phyloP scores from a whole-genome alignment of 2,329 filamentous ascomycete genomes.

The Apiospora kogelbergensis region DNA sequence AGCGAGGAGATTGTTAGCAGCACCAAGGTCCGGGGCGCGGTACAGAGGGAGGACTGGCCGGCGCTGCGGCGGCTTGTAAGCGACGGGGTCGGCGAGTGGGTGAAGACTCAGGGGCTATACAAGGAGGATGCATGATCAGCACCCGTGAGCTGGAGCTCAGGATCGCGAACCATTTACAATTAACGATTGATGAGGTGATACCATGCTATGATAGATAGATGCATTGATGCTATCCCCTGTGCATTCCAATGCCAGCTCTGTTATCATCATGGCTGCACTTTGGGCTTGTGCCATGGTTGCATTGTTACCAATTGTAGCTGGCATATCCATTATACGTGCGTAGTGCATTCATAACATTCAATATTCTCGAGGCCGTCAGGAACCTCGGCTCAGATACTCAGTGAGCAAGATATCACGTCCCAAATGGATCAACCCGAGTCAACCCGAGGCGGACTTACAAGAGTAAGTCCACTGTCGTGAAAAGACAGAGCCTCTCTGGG shows the following conservation, averaged over 20 bases:
- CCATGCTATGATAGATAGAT: no score
- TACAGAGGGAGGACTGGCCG: slow-evolving; percentile 45
- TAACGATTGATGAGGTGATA: not conserved
- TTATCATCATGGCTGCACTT: no score
- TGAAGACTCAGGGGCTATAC: slow-evolving; percentile 59
- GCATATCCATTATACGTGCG: no score
- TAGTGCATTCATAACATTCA: not conserved
- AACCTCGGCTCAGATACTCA: not conserved
- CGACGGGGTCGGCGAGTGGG: slow-evolving; percentile 55
- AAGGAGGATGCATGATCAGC: not conserved
- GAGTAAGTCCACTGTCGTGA: not conserved
- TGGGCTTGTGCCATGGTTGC: no score
- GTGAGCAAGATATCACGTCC: not conserved
- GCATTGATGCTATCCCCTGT: no score
- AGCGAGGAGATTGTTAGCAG: slow-evolving; percentile 51
- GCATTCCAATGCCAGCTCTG: no score
- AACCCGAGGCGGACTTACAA: not conserved
- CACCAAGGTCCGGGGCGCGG: slow-evolving; percentile 63
- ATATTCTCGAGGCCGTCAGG: not conserved
- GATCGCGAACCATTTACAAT: not conserved
- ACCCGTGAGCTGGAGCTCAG: no score
- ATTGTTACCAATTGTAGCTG: no score
- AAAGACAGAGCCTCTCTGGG: not conserved
- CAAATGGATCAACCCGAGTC: not conserved
- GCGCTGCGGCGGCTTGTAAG: slow-evolving; percentile 56